Evolutionary conservation across 495 filamentous ascomycete genomes (phyloP).

Genomic region (Penicillium tannophilum): DNA sequence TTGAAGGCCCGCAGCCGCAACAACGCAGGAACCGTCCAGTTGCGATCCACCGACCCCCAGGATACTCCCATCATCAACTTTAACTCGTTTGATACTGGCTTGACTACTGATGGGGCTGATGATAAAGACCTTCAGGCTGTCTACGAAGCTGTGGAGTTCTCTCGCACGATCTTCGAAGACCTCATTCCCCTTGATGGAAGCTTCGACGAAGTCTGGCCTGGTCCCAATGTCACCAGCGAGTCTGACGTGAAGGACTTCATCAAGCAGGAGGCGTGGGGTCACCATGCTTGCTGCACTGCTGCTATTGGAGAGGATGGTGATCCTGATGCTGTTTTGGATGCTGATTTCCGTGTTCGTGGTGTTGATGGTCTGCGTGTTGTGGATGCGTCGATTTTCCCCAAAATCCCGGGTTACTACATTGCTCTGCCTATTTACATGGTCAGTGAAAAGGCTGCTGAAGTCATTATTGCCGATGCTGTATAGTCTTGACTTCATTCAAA

Average conservation of each 20-base stretch:
- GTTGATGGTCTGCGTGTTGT: constrained; percentile 61
- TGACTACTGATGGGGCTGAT: constrained; percentile 34
- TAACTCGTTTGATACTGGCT: constrained; percentile 51
- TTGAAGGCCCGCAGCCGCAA: constrained; percentile 55
- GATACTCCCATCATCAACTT: constrained; percentile 59
- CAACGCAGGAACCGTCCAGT: constrained; percentile 51
- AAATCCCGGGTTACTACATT: constrained; percentile 64
- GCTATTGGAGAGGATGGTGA: constrained; percentile 59
- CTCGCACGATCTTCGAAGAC: constrained; percentile 40
- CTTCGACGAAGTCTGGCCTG: constrained; percentile 54
- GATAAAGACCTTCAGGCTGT: constrained; percentile 51
- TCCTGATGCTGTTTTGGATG: constrained; percentile 59
- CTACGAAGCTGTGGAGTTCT: constrained; percentile 48
- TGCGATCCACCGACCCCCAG: constrained; percentile 50
- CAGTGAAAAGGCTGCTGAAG: constrained; percentile 49
- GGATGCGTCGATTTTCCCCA: constrained; percentile 60
- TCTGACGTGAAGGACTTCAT: constrained; percentile 32
- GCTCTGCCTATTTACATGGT: constrained; percentile 63
- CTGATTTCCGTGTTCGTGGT: constrained; percentile 58
- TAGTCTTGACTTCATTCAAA: not conserved
- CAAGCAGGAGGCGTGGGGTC: constrained; percentile 57
- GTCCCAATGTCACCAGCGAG: constrained; percentile 37
- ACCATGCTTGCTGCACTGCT: constrained; percentile 60
- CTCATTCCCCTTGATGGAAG: constrained; percentile 34
- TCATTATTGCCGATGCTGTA: constrained; percentile 6